These are phyloP conservation scores for Yarrowia deformans DNA, from an alignment of 805 yeast genomes.

Conservation along the genomic window DNA sequence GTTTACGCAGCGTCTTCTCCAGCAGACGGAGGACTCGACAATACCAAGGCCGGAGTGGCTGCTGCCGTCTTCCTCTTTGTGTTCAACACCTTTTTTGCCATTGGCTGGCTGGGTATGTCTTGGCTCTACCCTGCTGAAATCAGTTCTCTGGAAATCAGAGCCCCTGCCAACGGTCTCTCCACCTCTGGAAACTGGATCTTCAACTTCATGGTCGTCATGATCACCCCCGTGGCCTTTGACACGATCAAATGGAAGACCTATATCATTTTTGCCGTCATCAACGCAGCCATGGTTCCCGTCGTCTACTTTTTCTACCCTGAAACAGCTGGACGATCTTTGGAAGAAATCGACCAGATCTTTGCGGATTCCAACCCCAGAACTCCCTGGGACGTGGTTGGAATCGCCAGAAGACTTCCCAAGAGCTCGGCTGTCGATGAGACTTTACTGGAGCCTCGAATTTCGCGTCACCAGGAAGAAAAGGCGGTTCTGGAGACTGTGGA, in stretches of 20 bases:
- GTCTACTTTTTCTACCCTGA: constrained; percentile 28
- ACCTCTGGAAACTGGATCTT: constrained; percentile 12
- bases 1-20: constrained; percentile 18
- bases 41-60: constrained; percentile 47
- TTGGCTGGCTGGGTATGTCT: constrained; percentile 14
- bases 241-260: constrained; percentile 18
- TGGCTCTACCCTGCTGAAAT: constrained; percentile 23
- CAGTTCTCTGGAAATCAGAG: constrained; percentile 4
- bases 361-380: constrained; percentile 19
- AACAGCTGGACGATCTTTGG: constrained; percentile 11
- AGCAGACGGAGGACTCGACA: constrained; percentile 16
- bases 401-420: constrained; percentile 8
- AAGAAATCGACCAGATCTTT: constrained; percentile 21
- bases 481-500: neutral
- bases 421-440: neutral
- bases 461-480: neutral
- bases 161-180: constrained; percentile 12
- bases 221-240: constrained; percentile 14
- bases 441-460: neutral
- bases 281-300: constrained; percentile 12
- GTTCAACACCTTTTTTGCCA: constrained; percentile 22
- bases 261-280: constrained; percentile 22
- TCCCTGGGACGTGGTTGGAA: constrained; percentile 18
- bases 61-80: constrained; percentile 21
- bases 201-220: constrained; percentile 31